Base-by-base conservation (phyloP, 805 yeast species). In the Nematodospora valgi region DNA sequence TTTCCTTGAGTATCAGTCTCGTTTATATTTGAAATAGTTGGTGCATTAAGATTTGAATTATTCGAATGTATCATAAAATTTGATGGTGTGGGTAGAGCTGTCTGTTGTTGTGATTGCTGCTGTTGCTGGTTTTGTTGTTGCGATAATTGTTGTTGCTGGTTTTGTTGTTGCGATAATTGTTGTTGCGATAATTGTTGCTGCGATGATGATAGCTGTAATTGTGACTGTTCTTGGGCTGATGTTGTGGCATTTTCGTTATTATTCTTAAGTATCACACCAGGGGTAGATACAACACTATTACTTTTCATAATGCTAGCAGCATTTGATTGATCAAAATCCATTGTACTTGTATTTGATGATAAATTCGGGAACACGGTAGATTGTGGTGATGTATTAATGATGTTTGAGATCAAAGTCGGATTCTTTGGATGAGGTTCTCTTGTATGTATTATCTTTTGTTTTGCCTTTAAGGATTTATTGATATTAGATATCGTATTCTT, bases 391-490 rank as follows among this genome's bases (percentile, higher is more conserved):
- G 64, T 51, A 35, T 58, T 63, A 19, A 62, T 44, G 10, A 64
- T 62, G 25, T 60, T 68, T 27, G 59, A 56, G 30, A 64, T 60
- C 18, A 59, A 36, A 5, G 63, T 48, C 3, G 67, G 47, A 37
- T 52, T 60, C 35, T 62, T 62, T 10, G 65, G 58, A 27, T 56
- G 63, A 3, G 66, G 60, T 35, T 63, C 69, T 30, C 61, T 57
- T 3, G 58, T 39, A 31, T 44, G 59, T 38, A 64, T 61, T 33
- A 64, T 53, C 38, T 59, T 61, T 39, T 67, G 73, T 37, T 67
- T 66, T 23, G 68, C 71, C 40, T 63, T 65, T 18, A 68, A 40
- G 3, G 71, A 59, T 41, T 67, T 66, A 47, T 68, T 68, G 31
- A 68, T 54, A 47, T 62, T 65, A 18, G 69, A 56, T 23, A 67